Conservation (phyloP, 345 rosid species). For the Corchorus capsularis region DNA sequence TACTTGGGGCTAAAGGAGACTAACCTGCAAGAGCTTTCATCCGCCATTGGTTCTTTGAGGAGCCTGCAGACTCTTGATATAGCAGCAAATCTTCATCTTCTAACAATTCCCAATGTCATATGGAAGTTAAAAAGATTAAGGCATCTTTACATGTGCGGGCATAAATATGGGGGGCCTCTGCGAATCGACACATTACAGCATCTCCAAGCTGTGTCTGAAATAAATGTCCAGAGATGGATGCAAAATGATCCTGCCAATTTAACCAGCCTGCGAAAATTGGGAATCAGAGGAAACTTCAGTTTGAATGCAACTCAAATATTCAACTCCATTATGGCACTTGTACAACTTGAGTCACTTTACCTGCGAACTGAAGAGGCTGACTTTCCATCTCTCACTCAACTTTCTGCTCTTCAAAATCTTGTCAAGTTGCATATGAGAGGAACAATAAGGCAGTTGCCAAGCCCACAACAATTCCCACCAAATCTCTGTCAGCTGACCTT, state of each 20-base stretch:
- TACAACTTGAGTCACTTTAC: constrained; percentile 25
- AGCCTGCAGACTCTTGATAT: constrained; percentile 30
- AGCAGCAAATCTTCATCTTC: constrained; percentile 23
- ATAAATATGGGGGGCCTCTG: constrained; percentile 17
- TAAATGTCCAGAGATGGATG: constrained; percentile 26
- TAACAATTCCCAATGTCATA: constrained; percentile 19
- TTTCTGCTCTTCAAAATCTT: constrained; percentile 16
- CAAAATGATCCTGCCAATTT: constrained; percentile 20
- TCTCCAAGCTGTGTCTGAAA: constrained; percentile 26
- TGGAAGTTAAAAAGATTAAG: constrained; percentile 22
- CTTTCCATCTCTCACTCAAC: constrained; percentile 8
- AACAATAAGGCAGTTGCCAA: not conserved
- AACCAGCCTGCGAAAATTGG: constrained; percentile 27
- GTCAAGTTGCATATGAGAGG: constrained; percentile 18
- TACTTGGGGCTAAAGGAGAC: constrained; percentile 29
- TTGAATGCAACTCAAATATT: not conserved
- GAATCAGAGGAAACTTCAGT: constrained; percentile 29
- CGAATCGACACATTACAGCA: constrained; percentile 23
- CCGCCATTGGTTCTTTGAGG: constrained; percentile 19
- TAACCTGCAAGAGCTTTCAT: constrained; percentile 20
- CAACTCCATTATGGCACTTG: constrained; percentile 22
- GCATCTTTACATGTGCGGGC: constrained; percentile 22
- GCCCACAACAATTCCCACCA: constrained; percentile 22
- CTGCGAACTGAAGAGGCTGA: constrained; percentile 18
- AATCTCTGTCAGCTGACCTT: constrained; percentile 22